phyloP scores from a whole-genome alignment of 129 eudicot species.

The Apium graveolens region DNA sequence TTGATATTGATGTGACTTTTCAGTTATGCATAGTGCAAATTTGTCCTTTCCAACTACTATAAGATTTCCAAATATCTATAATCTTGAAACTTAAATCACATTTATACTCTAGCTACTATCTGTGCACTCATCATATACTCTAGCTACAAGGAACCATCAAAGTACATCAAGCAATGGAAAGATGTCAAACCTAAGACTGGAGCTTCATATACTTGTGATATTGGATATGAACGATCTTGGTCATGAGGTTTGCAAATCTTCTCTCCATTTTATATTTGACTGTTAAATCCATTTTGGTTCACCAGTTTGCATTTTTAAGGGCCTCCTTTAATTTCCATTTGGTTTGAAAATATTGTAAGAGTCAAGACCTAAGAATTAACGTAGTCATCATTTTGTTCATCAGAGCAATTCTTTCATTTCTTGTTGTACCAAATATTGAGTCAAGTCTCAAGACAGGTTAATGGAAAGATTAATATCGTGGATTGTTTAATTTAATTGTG shows the following conservation, averaged over 20 bases:
- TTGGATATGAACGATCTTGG: conserved; percentile 99
- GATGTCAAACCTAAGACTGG: conserved; percentile 93
- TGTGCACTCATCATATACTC: conserved; percentile 35
- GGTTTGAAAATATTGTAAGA: not conserved
- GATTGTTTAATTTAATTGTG: not conserved
- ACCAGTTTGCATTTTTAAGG: not conserved
- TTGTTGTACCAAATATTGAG: not conserved
- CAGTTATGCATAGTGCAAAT: not conserved
- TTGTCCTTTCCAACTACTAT: not conserved
- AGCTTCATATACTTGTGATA: conserved; percentile 92
- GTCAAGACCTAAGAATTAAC: not conserved
- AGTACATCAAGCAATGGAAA: conserved; percentile 92
- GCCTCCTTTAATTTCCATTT: not conserved
- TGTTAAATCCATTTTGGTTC: not conserved
- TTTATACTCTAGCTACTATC: conserved; percentile 3
- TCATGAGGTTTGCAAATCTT: conserved; percentile 72
- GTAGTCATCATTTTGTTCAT: not conserved
- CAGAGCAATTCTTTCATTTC: not conserved
- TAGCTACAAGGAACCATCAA: conserved; percentile 88
- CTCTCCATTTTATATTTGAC: conserved; percentile 2
- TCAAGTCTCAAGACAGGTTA: not conserved
- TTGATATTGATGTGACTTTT: not conserved
- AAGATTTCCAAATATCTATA: not conserved
- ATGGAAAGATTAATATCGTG: not conserved
- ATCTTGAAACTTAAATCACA: not conserved